Conservation (phyloP, 2,329 filamentous ascomycete genomes). For the Xylariomycetidae sp. region DNA sequence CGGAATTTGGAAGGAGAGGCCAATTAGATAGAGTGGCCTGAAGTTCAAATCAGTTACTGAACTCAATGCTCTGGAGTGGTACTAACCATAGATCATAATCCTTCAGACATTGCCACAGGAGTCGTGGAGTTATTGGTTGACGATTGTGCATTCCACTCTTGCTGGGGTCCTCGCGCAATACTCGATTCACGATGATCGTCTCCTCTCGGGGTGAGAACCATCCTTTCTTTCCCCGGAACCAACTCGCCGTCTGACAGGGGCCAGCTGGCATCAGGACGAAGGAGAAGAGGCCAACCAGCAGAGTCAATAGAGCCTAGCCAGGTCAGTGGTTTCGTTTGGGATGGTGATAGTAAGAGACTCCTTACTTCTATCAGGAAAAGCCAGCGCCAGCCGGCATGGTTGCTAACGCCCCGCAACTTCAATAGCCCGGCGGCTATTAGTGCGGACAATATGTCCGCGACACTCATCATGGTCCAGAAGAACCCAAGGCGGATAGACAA, state of each 20-base stretch:
- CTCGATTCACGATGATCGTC: conserved; percentile 52
- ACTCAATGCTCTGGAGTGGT: not conserved
- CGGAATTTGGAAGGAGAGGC: conserved; percentile 42
- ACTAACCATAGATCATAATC: conserved; percentile 48
- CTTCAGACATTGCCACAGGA: conserved; percentile 42
- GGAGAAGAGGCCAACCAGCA: conserved; percentile 38
- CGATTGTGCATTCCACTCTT: conserved; percentile 54
- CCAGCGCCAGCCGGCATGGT: conserved; percentile 34
- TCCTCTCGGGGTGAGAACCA: conserved; percentile 55
- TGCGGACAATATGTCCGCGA: conserved; percentile 24
- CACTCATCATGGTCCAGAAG: conserved; percentile 29
- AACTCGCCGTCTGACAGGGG: conserved; percentile 38
- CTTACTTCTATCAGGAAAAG: conserved; percentile 47
- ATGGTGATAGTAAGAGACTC: conserved; percentile 37
- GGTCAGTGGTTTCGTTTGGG: not conserved
- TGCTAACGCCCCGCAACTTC: conserved; percentile 26
- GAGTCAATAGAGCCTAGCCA: conserved; percentile 8
- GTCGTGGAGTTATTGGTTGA: conserved; percentile 41
- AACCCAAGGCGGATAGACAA: conserved; percentile 28
- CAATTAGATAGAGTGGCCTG: conserved; percentile 43
- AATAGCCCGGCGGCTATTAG: conserved; percentile 28
- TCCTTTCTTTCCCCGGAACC: conserved; percentile 38
- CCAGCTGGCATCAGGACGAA: conserved; percentile 46
- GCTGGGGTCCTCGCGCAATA: conserved; percentile 48
- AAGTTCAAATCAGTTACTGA: not conserved